phyloP scores from a whole-genome alignment of 116 monocot species.

The Papilionanthe hybrid region DNA sequence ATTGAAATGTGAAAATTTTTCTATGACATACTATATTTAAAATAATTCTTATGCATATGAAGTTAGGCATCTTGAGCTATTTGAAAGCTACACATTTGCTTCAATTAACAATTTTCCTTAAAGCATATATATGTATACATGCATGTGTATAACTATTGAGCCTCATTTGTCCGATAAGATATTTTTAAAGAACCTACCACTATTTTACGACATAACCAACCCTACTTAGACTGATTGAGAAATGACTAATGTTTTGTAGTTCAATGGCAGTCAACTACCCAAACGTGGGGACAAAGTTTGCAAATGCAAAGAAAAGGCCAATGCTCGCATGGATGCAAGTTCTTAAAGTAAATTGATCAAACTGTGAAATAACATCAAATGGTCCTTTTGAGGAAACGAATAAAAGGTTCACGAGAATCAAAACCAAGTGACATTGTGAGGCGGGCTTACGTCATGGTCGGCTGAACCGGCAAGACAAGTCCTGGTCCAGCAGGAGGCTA shows the following conservation, averaged over 20 bases:
- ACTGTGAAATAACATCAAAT: neutral
- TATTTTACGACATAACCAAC: neutral
- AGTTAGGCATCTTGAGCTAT: neutral
- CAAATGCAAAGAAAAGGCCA: neutral
- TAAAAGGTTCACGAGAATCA: neutral
- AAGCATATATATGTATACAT: neutral
- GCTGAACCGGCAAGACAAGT: too few species aligned
- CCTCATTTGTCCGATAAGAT: neutral
- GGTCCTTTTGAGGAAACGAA: neutral
- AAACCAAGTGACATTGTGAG: neutral
- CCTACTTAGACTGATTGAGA: neutral
- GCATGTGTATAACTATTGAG: neutral
- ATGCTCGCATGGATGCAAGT: neutral
- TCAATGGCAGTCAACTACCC: too few species aligned
- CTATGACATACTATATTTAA: neutral
- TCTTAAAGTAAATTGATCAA: neutral
- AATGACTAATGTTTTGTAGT: too few species aligned
- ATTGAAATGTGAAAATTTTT: neutral
- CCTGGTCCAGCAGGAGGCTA: too few species aligned
- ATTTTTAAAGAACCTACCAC: neutral
- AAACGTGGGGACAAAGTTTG: neutral
- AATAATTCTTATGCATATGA: neutral
- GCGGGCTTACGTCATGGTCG: too few species aligned
- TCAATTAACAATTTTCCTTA: neutral
- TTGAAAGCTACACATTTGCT: neutral